Evolutionary conservation across 169 alveolate genomes (phyloP).

Genomic region (Cyclospora cayetanensis): DNA sequence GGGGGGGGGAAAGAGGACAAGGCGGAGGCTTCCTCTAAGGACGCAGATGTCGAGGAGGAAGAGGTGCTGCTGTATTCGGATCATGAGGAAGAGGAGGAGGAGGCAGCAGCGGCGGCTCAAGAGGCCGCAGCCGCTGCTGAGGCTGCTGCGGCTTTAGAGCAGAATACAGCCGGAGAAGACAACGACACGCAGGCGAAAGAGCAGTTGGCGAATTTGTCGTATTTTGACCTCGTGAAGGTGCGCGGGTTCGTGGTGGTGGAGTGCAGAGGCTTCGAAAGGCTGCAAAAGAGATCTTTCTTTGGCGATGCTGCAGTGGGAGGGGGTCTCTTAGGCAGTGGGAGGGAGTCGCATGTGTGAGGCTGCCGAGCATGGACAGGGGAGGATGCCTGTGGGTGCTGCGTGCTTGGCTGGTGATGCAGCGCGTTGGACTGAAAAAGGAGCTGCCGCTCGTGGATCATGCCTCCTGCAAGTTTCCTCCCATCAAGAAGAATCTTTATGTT

Average conservation of each 20-base stretch:
- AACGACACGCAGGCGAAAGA: constrained; percentile 42
- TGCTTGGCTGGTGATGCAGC: constrained; percentile 20
- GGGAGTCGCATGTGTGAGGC: neutral
- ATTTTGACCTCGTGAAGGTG: constrained; percentile 71
- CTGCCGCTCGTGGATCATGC: constrained; percentile 89
- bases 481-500: constrained; percentile 88
- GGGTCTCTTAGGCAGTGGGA: neutral
- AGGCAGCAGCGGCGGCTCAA: constrained; percentile 20
- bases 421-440: constrained; percentile 80
- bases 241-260: neutral
- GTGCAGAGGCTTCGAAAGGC: neutral
- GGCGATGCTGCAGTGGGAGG: neutral
- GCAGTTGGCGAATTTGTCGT: constrained; percentile 55
- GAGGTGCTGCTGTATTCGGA: constrained; percentile 49
- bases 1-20: neutral
- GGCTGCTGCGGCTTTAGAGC: neutral
- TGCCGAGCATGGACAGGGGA: neutral
- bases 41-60: constrained; percentile 62
- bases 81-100: constrained; percentile 64
- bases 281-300: neutral
- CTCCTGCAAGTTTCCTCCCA: constrained; percentile 85
- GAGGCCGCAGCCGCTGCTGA: neutral
- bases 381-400: neutral
- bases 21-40: neutral
- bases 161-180: constrained; percentile 44